Evolutionary conservation across 2,329 filamentous ascomycete genomes (phyloP).

Genomic region (Ilyonectria mors-panacis): DNA sequence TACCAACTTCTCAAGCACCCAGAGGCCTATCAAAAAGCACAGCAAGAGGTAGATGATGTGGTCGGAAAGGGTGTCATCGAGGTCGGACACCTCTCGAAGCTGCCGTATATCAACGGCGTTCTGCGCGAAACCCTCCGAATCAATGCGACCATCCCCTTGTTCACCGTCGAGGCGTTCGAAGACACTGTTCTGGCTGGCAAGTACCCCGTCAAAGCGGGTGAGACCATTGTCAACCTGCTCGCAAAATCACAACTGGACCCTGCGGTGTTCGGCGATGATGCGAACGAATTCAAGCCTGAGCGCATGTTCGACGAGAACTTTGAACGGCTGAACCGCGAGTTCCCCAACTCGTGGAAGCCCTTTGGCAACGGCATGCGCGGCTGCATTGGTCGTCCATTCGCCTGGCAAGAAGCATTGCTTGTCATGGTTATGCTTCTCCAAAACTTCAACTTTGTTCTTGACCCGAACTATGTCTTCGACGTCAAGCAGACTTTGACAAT

Average conservation of each 20-base stretch:
- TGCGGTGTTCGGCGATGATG: slow-evolving; percentile 74
- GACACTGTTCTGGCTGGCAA: slow-evolving; percentile 71
- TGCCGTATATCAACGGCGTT: slow-evolving; percentile 75
- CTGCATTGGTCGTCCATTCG: slow-evolving; percentile 81
- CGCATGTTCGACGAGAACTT: slow-evolving; percentile 80
- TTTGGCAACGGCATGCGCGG: slow-evolving; percentile 80
- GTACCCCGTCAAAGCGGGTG: slow-evolving; percentile 68
- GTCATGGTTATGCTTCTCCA: slow-evolving; percentile 75
- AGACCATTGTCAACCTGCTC: slow-evolving; percentile 65
- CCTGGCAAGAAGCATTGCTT: slow-evolving; percentile 79
- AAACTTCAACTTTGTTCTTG: slow-evolving; percentile 77
- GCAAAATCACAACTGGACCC: slow-evolving; percentile 72
- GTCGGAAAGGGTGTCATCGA: slow-evolving; percentile 70
- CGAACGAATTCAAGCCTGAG: slow-evolving; percentile 76
- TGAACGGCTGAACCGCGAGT: slow-evolving; percentile 71
- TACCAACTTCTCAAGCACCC: slow-evolving; percentile 76
- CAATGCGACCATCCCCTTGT: slow-evolving; percentile 70
- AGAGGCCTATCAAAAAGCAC: slow-evolving; percentile 69
- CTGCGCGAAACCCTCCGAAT: slow-evolving; percentile 77
- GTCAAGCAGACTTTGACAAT: slow-evolving; percentile 70
- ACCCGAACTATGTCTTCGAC: slow-evolving; percentile 71
- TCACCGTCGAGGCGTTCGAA: slow-evolving; percentile 67
- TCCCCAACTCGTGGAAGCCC: slow-evolving; percentile 76
- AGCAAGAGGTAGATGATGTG: slow-evolving; percentile 76
- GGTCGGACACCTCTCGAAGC: slow-evolving; percentile 72